Evolutionary conservation across 805 yeast genomes (phyloP), one percentile per base, ranked within the genome.

Genomic region (Lachancea quebecensis): DNA sequence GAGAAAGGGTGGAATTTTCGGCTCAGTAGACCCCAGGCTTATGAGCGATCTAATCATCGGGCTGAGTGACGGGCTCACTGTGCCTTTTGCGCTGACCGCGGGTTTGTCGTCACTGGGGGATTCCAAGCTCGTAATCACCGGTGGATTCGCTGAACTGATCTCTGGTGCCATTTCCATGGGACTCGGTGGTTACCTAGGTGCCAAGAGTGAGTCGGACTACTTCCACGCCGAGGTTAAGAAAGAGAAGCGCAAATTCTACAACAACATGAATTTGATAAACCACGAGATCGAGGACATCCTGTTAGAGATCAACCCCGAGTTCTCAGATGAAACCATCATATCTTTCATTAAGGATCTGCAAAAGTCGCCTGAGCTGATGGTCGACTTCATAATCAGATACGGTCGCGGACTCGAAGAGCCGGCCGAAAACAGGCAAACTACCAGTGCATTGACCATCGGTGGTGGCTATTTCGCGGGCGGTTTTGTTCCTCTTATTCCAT

Each of bases 101-200:
- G 99, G 98, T 40, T 74, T 91, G 45, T 84, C 95, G 1, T 82
- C 95, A 1, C 74, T 91, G 43, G 99, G 99, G 43, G 85, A 87
- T 64, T 72, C 96, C 14, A 84, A 78, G 63, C 75, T 91, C 51
- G 99, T 91, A 42, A 89, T 91, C 50, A 89, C 98, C 25, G 99
- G 98, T 73, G 99, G 98, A 18, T 78, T 91, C 76, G 98, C 98
- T 9, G 99, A 91, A 70, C 78, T 91, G 54, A 95, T 91, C 3
- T 85, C 96, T 5, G 99, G 99, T 40, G 95, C 98, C 38, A 90
- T 91, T 43, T 85, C 95, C 27, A 91, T 91, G 99, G 98, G 99
- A 8, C 77, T 91, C 45, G 99, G 99, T 47, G 99, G 99, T 28
- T 91, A 78, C 65, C 72, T 91, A 46, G 99, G 98, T 28, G 99